Evolutionary conservation across 352 stramenopile species (phyloP).

Genomic region (Pythium angustatum): DNA sequence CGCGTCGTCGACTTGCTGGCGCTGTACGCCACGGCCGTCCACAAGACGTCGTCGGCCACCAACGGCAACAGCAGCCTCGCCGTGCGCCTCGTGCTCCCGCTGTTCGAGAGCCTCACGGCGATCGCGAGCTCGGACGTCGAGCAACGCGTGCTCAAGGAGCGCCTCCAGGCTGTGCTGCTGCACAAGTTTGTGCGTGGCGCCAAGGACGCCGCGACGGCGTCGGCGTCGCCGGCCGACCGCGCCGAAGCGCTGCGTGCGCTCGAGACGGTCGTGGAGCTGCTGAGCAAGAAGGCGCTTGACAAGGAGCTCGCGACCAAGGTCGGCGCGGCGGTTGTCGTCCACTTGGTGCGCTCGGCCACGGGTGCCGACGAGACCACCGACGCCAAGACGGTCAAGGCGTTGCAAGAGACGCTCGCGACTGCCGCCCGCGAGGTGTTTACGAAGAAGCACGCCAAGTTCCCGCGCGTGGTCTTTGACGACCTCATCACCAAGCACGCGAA

Average conservation of each 20-base stretch:
- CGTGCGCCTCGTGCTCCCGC: conserved; percentile 55
- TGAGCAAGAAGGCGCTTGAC: conserved; percentile 53
- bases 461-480: conserved; percentile 66
- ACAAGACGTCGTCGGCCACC: conserved; percentile 8
- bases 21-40: conserved; percentile 47
- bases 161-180: conserved; percentile 61
- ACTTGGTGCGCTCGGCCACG: conserved; percentile 55
- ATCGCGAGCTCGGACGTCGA: conserved; percentile 62
- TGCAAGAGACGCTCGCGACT: conserved; percentile 22
- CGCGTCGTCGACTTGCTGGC: conserved; percentile 80
- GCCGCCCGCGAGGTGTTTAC: conserved; percentile 64
- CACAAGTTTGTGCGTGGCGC: conserved; percentile 60
- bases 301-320: conserved; percentile 68
- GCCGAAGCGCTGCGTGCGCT: conserved; percentile 38
- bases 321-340: conserved; percentile 55
- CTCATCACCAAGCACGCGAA: conserved; percentile 57
- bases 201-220: conserved; percentile 48
- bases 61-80: conserved; percentile 24
- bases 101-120: conserved; percentile 58
- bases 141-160: conserved; percentile 74
- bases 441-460: conserved; percentile 84
- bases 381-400: conserved; percentile 6
- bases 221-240: conserved; percentile 20
- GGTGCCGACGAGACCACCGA: neutral
- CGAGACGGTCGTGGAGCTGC: conserved; percentile 39